These are phyloP conservation scores for Sambucus nigra DNA, from an alignment of 129 eudicot species.

Conservation along the genomic window DNA sequence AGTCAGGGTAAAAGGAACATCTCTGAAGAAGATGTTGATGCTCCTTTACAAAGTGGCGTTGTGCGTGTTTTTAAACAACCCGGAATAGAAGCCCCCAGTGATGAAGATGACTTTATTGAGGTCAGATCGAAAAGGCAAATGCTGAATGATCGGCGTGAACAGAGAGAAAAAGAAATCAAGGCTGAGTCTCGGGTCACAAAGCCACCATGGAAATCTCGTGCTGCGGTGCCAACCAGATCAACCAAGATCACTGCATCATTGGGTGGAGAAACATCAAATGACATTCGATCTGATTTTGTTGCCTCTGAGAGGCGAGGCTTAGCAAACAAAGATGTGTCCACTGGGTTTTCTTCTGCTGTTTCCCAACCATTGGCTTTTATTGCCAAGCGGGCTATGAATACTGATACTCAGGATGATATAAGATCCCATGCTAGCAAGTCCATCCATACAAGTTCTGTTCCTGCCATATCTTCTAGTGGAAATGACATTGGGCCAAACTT, in stretches of 20 bases:
- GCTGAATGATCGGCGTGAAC: no score
- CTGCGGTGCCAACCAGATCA: no score
- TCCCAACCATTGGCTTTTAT: conserved; percentile 60
- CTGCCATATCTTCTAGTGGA: conserved; percentile 31
- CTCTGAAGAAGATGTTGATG: conserved; percentile 66
- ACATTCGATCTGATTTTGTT: conserved; percentile 26
- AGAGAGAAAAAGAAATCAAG: no score
- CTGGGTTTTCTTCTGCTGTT: conserved; percentile 23
- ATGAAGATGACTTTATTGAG: no score
- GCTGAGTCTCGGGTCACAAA: conserved; percentile 50
- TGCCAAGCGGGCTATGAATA: conserved; percentile 43
- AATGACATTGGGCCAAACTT: conserved; percentile 30
- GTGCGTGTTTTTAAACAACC: conserved; percentile 68
- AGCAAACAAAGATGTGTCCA: no score
- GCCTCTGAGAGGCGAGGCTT: conserved; percentile 29
- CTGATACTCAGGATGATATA: conserved; percentile 32
- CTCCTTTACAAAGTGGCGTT: conserved; percentile 84
- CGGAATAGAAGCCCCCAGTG: conserved; percentile 84
- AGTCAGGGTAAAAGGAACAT: conserved; percentile 41
- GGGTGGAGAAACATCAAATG: no score
- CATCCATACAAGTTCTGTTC: conserved; percentile 29
- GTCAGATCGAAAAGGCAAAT: no score
- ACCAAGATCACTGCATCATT: no score
- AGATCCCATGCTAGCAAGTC: no score
- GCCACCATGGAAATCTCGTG: conserved; percentile 53